Evolutionary conservation across 78 protist species (phyloP).

Genomic region (Guillardia theta): DNA sequence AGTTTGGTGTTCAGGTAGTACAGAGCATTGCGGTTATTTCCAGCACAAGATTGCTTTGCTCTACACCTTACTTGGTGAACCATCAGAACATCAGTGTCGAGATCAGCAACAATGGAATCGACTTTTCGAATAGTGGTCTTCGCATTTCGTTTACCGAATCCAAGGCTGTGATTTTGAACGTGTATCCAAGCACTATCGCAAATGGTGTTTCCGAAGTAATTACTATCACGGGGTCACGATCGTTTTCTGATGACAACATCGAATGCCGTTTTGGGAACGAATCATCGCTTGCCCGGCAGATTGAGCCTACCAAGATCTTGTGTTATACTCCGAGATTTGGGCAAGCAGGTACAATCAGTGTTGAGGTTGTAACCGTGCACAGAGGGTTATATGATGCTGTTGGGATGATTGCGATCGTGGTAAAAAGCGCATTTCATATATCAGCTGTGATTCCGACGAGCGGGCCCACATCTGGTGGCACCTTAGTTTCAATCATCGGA

Average conservation of each 20-base stretch:
- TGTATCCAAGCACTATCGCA: background rate
- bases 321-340: too few relatives aligned
- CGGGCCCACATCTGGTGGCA: too few relatives aligned
- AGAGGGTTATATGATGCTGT: too few relatives aligned
- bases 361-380: too few relatives aligned
- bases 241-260: background rate
- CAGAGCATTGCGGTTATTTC: background rate
- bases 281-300: background rate
- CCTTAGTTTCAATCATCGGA: too few relatives aligned
- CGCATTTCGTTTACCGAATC: background rate
- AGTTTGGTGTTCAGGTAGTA: background rate
- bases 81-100: background rate
- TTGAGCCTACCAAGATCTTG: background rate
- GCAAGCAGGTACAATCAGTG: too few relatives aligned
- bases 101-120: constrained; percentile 15
- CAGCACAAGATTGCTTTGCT: background rate
- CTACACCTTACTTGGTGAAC: background rate
- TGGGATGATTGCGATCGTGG: too few relatives aligned
- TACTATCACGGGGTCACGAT: background rate
- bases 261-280: background rate
- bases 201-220: background rate
- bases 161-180: background rate
- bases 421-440: too few relatives aligned
- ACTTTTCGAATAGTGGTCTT: background rate
- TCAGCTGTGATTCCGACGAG: too few relatives aligned